phyloP scores from a whole-genome alignment of 2,329 filamentous ascomycete genomes.

The Aspergillus fructus region DNA sequence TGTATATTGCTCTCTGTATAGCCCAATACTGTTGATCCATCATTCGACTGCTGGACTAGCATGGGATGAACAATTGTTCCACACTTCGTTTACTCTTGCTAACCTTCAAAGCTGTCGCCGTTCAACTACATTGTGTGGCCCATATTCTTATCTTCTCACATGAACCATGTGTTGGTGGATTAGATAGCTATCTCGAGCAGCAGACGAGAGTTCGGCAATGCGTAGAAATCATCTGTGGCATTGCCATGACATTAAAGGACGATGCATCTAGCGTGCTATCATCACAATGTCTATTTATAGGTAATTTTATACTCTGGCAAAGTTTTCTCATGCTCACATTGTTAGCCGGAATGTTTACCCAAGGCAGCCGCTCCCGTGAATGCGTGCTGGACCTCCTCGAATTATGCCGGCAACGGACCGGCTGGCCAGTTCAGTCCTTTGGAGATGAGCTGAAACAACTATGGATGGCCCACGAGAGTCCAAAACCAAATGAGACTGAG shows the following conservation, averaged over 20 bases:
- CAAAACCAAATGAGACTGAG: not conserved
- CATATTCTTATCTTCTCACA: slow-evolving; percentile 23
- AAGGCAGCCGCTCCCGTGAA: slow-evolving; percentile 11
- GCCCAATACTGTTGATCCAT: too few relatives aligned
- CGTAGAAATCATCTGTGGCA: slow-evolving; percentile 26
- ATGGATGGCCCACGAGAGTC: slow-evolving; percentile 12
- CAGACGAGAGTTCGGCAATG: slow-evolving; percentile 19
- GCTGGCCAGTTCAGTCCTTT: slow-evolving; percentile 22
- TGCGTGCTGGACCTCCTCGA: slow-evolving; percentile 21
- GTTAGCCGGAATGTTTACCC: slow-evolving; percentile 19
- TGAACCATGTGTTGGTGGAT: slow-evolving; percentile 22
- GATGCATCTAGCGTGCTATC: slow-evolving; percentile 25
- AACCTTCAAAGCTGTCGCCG: slow-evolving; percentile 14
- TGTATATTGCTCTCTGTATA: too few relatives aligned
- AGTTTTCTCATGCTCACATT: not conserved
- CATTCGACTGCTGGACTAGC: too few relatives aligned
- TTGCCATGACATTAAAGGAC: slow-evolving; percentile 25
- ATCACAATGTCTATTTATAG: slow-evolving; percentile 25
- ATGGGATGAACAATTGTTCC: too few relatives aligned
- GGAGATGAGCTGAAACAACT: slow-evolving; percentile 21
- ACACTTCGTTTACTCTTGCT: not conserved
- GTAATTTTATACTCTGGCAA: not conserved
- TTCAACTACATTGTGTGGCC: slow-evolving; percentile 23
- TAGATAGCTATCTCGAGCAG: slow-evolving; percentile 18
- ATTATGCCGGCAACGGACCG: slow-evolving; percentile 17